Conservation (phyloP, 371 early-diverging fungal species). For the Funneliformis caledonium region DNA sequence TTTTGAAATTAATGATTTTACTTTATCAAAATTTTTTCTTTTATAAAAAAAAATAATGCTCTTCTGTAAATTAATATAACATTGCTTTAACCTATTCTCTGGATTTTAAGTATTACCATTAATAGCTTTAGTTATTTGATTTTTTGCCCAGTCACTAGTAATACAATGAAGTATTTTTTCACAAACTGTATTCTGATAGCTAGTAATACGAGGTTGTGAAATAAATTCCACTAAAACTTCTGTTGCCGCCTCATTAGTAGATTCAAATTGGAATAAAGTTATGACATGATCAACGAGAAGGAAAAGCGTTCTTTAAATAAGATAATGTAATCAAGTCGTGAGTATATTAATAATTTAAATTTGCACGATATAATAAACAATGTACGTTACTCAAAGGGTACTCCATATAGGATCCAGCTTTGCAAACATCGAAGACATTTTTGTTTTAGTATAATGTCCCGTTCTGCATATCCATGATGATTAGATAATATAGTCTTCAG, state of each 20-base stretch:
- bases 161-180: conserved; percentile 48
- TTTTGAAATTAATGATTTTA: background rate
- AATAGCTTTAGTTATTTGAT: conserved; percentile 54
- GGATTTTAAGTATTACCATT: conserved; percentile 47
- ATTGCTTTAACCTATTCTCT: background rate
- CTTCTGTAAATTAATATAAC: conserved; percentile 32
- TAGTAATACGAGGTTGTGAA: background rate
- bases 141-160: conserved; percentile 57
- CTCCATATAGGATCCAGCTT: conserved; percentile 70
- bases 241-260: conserved; percentile 22
- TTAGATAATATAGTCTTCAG: conserved; percentile 47
- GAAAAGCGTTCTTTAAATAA: conserved; percentile 46
- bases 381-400: conserved; percentile 57
- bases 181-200: conserved; percentile 29
- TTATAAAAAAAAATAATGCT: background rate
- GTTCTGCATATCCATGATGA: conserved; percentile 37
- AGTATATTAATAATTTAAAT: background rate
- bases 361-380: background rate
- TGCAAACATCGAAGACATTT: conserved; percentile 60
- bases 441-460: conserved; percentile 46
- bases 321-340: background rate
- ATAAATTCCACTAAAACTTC: conserved; percentile 36
- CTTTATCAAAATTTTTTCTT: background rate
- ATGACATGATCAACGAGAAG: conserved; percentile 59
- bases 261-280: conserved; percentile 34